Evolutionary conservation across 2,329 filamentous ascomycete species (phyloP).

Genomic region (Claviceps sp.): DNA sequence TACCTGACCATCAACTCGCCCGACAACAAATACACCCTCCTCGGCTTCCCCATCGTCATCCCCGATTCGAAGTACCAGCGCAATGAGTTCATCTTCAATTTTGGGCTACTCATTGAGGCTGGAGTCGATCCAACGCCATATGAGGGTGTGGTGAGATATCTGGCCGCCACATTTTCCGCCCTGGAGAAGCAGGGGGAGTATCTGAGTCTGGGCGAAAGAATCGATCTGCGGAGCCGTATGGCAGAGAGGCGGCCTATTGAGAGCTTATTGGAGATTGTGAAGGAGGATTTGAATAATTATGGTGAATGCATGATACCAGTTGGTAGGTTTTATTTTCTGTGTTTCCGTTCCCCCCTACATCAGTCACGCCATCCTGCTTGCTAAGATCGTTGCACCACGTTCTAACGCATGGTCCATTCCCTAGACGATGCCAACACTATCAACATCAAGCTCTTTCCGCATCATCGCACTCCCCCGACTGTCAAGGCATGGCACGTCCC

Average conservation of each 20-base stretch:
- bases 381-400: background rate
- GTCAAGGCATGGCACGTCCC: slow-evolving; percentile 88
- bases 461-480: slow-evolving; percentile 60
- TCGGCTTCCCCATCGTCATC: slow-evolving; percentile 84
- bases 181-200: slow-evolving; percentile 88
- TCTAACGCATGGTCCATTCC: background rate
- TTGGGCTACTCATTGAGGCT: slow-evolving; percentile 65
- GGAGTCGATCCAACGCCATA: slow-evolving; percentile 61
- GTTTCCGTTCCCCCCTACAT: background rate
- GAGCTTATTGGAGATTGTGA: slow-evolving; percentile 67
- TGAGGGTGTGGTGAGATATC: slow-evolving; percentile 71
- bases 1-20: slow-evolving; percentile 68
- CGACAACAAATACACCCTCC: slow-evolving; percentile 56
- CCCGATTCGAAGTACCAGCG: slow-evolving; percentile 70
- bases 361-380: background rate
- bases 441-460: slow-evolving; percentile 90
- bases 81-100: slow-evolving; percentile 98
- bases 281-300: slow-evolving; percentile 89
- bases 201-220: slow-evolving; percentile 48
- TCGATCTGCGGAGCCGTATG: slow-evolving; percentile 17
- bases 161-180: slow-evolving; percentile 74
- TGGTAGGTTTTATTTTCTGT: slow-evolving; percentile 37
- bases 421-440: slow-evolving; percentile 83
- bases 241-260: slow-evolving; percentile 55
- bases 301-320: slow-evolving; percentile 98